phyloP scores from a whole-genome alignment of 352 stramenopile species.

The Phytopythium aichiense region DNA sequence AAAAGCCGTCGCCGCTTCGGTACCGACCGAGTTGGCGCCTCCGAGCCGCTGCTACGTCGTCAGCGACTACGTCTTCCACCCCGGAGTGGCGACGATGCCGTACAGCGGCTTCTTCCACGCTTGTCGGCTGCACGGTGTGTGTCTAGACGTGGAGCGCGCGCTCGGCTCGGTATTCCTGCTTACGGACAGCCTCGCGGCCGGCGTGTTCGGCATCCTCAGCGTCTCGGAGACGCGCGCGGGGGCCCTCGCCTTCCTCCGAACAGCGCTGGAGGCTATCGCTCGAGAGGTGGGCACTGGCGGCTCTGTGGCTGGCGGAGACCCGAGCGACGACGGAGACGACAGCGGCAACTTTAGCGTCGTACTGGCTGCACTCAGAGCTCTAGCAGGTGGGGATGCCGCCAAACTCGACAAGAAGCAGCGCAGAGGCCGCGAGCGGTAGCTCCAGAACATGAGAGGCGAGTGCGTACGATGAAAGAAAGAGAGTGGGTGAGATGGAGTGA shows the following conservation, averaged over 20 bases:
- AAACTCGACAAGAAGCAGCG: conserved; percentile 41
- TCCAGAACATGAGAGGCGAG: background rate
- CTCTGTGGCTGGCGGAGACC: conserved; percentile 13
- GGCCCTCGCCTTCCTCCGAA: conserved; percentile 55
- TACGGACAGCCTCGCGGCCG: conserved; percentile 73
- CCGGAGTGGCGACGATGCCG: conserved; percentile 71
- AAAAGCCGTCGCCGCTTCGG: background rate
- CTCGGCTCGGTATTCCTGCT: conserved; percentile 75
- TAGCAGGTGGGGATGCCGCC: conserved; percentile 32
- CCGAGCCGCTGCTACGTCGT: conserved; percentile 56
- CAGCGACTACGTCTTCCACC: conserved; percentile 75
- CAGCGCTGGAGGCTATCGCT: conserved; percentile 70
- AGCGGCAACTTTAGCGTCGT: conserved; percentile 60
- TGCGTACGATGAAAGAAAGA: too few relatives aligned
- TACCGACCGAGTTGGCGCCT: conserved; percentile 8
- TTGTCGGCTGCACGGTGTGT: conserved; percentile 85
- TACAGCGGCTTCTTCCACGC: conserved; percentile 86
- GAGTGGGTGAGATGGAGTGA: too few relatives aligned
- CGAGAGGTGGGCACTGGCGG: conserved; percentile 51
- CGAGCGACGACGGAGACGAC: conserved; percentile 8
- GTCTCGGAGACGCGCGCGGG: conserved; percentile 46
- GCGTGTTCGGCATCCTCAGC: conserved; percentile 68
- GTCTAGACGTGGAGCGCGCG: conserved; percentile 71
- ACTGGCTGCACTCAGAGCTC: conserved; percentile 41
- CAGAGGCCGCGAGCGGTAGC: conserved; percentile 12